phyloP scores from a whole-genome alignment of 1,284 basidiomycete genomes.

The Erythrobasidium hasegawianum region DNA sequence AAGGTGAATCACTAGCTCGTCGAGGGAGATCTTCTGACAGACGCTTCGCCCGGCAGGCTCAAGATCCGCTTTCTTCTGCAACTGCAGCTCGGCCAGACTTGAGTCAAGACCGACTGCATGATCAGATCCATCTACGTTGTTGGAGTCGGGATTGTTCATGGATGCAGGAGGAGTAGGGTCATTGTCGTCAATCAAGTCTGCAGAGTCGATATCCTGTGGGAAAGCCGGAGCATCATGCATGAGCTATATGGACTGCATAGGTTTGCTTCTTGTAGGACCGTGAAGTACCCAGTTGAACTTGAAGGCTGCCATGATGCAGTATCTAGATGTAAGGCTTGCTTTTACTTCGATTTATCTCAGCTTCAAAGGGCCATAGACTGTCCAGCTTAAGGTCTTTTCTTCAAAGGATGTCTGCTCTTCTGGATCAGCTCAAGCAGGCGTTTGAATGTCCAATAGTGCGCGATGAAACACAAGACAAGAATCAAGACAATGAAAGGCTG shows the following conservation, averaged over 20 bases:
- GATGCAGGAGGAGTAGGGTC: neutral
- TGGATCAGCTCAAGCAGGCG: slow-evolving; percentile 14
- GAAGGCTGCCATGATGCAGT: neutral
- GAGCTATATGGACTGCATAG: too few species aligned
- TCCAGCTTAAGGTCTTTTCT: too few species aligned
- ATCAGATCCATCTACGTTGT: neutral
- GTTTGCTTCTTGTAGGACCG: too few species aligned
- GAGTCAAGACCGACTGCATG: neutral
- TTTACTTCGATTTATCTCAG: too few species aligned
- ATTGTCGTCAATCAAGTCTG: neutral
- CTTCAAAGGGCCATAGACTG: too few species aligned
- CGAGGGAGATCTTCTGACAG: slow-evolving; percentile 11
- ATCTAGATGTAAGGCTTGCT: too few species aligned
- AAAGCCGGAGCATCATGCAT: too few species aligned
- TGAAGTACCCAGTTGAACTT: slow-evolving; percentile 1
- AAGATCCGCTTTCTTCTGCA: neutral
- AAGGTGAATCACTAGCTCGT: slow-evolving; percentile 11
- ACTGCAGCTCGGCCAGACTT: neutral
- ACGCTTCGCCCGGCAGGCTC: neutral
- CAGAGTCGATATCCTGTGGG: neutral
- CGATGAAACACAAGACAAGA: too few species aligned
- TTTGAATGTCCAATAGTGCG: slow-evolving; percentile 39
- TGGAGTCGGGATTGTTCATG: neutral
- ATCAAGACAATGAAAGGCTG: too few species aligned
- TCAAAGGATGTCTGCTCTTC: neutral